These are phyloP conservation scores for Oleoguttula mirabilis DNA, from an alignment of 495 filamentous ascomycete species.

Conservation along the genomic window DNA sequence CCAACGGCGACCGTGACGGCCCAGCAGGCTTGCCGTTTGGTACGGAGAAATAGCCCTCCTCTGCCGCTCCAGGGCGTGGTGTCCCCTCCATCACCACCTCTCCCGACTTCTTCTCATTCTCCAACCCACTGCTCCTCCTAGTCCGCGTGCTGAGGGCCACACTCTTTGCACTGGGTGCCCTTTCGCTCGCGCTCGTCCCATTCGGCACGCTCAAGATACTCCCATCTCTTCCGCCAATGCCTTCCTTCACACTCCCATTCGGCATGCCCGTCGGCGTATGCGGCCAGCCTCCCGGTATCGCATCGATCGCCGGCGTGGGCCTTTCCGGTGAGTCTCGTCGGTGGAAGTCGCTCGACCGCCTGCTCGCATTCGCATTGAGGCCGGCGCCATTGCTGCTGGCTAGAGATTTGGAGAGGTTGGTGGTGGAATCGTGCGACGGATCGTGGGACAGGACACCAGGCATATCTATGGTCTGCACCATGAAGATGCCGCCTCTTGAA, in stretches of 20 bases:
- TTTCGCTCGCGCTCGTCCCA: neutral
- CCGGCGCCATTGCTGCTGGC: too few species aligned
- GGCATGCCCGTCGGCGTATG: slow-evolving; percentile 5
- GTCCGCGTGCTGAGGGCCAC: slow-evolving; percentile 8
- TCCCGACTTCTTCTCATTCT: slow-evolving; percentile 10
- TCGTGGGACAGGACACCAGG: slow-evolving; percentile 2
- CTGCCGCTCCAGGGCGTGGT: slow-evolving; percentile 8
- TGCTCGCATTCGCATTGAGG: neutral
- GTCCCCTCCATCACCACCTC: slow-evolving; percentile 7
- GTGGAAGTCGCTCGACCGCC: slow-evolving; percentile 6
- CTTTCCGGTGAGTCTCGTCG: slow-evolving; percentile 1
- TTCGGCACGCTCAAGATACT: slow-evolving; percentile 3
- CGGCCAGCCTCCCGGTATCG: slow-evolving; percentile 11
- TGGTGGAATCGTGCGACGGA: neutral
- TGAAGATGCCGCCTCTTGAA: slow-evolving; percentile 6
- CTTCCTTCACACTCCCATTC: slow-evolving; percentile 4
- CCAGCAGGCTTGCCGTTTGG: slow-evolving; percentile 8
- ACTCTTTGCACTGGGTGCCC: slow-evolving; percentile 6
- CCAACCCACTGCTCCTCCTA: slow-evolving; percentile 6
- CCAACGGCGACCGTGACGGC: neutral
- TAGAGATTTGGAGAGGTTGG: neutral
- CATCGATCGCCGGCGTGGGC: slow-evolving; percentile 10
- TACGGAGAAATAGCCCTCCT: slow-evolving; percentile 11
- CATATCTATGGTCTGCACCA: slow-evolving; percentile 15
- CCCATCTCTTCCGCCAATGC: slow-evolving; percentile 1